Evolutionary conservation across 2,329 filamentous ascomycete species (phyloP), one percentile per base, ranked within the genome.

Genomic region (Colletotrichum scovillei): DNA sequence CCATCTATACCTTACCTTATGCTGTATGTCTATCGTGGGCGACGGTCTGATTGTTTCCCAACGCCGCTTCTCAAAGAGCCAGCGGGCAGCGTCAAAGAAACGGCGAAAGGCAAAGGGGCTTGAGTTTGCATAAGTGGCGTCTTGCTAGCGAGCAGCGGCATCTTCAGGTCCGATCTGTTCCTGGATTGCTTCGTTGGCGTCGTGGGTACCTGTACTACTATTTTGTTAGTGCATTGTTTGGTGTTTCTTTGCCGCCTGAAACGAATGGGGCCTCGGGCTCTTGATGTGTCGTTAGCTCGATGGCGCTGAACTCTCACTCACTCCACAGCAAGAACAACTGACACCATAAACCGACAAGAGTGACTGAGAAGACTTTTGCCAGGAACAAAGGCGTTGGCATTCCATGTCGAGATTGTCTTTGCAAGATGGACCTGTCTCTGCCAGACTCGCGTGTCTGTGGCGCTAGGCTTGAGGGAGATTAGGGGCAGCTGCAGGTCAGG

Each of bases 401-500:
- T 38, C 22, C 11, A 19, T 16, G 32, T 11, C 3, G 32, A 38
- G 26, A 38, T 6, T 5, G 14, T 28, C n/a, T 9, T 26, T 30
- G 38, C 38, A 3, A 19, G 6, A 14, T 26, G 57, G 14, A 26
- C 6, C 11, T 63, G 60, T 63, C 62, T 63, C 46, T 63, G 63
- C 32, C 16, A 19, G 49, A n/a, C 16, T 22, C n/a, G 30, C 30
- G 12, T 8, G 19, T 12, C 16, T 22, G 0, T 28, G 19, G 24
- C 42, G 53, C 55, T 35, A 35, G 22, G 22, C 32, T 46, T n/a
- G 58, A 32, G 53, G 28, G 12, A 38, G 69, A 55, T 32, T 58
- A 72, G 60, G 49, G 55, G 69, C 6, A 24, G 42, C 71, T 58
- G 71, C 60, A 71, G 67, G 71, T 26, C 53, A 70, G 67, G 67